A percentile compares a stretch with the other conserved stretches of the same genome.
Evolutionary conservation across 2,329 filamentous ascomycete species (phyloP).

Genomic region (Cercospora beticola): DNA sequence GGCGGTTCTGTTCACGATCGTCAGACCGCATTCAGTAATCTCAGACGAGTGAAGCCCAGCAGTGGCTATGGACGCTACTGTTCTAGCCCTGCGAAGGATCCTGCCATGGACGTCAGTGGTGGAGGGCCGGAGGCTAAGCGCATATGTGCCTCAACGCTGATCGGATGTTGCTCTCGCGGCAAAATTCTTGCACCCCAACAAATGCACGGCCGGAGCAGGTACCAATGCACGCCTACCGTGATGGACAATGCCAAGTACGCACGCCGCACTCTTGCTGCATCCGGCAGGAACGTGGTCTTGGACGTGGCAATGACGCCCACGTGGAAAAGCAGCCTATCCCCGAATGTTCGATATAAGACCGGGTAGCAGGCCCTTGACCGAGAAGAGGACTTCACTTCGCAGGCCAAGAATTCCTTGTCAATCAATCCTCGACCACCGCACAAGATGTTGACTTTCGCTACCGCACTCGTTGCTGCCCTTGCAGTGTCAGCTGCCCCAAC

Average conservation of each 20-base stretch:
- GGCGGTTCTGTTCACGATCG: background rate
- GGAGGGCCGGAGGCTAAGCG: background rate
- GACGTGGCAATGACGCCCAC: slow-evolving; percentile 7
- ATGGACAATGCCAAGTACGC: slow-evolving; percentile 15
- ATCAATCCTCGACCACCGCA: slow-evolving; percentile 2
- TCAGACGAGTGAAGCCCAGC: background rate
- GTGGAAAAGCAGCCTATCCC: background rate
- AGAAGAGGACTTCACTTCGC: background rate
- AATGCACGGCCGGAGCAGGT: background rate
- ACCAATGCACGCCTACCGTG: slow-evolving; percentile 5
- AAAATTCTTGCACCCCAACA: slow-evolving; percentile 10
- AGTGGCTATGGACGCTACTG: background rate
- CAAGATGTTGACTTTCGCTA: slow-evolving; percentile 16
- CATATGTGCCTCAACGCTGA: background rate
- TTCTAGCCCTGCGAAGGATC: background rate
- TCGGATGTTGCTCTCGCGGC: background rate
- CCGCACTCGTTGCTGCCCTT: slow-evolving; percentile 17
- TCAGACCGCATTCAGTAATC: background rate
- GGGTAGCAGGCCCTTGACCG: slow-evolving; percentile 2
- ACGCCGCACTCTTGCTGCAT: slow-evolving; percentile 6
- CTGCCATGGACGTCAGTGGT: background rate
- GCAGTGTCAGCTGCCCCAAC: slow-evolving; percentile 20
- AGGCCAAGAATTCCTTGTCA: slow-evolving; percentile 1
- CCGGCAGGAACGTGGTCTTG: slow-evolving; percentile 11
- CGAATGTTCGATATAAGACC: slow-evolving; percentile 3